phyloP scores from a whole-genome alignment of 805 yeast genomes.

The Saccharomycopsis sp. region DNA sequence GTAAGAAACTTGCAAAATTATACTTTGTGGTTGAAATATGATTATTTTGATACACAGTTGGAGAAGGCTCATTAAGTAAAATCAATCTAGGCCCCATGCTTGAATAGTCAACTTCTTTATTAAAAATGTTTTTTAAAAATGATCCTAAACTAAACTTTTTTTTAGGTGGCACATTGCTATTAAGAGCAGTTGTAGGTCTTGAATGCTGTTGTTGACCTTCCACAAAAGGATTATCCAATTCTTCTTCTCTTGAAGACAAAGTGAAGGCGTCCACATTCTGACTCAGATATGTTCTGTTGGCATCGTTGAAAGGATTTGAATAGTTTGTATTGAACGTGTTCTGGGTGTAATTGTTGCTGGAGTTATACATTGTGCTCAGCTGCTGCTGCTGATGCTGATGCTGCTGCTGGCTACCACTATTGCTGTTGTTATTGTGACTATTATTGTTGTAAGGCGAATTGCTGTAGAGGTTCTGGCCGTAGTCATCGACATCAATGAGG shows the following conservation, averaged over 20 bases:
- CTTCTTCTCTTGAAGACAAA: conserved; percentile 11
- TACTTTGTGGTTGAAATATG: conserved; percentile 93
- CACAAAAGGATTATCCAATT: conserved; percentile 15
- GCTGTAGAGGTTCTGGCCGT: background rate
- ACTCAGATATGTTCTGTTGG: background rate
- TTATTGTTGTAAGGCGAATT: conserved; percentile 3
- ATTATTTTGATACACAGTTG: conserved; percentile 59
- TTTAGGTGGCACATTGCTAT: conserved; percentile 19
- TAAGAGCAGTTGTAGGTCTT: conserved; percentile 14
- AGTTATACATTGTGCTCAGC: background rate
- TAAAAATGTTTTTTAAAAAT: conserved; percentile 23
- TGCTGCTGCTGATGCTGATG: too few relatives aligned
- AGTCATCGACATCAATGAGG: conserved; percentile 10
- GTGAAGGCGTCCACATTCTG: conserved; percentile 12
- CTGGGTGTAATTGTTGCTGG: background rate
- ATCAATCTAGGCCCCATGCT: conserved; percentile 33
- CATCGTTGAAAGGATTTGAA: conserved; percentile 12
- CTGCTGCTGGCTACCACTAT: background rate
- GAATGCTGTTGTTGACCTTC: background rate
- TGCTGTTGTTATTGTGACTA: conserved; percentile 1
- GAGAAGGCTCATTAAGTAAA: conserved; percentile 11
- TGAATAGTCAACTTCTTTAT: conserved; percentile 44
- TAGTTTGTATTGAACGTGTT: conserved; percentile 4
- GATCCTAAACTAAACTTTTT: conserved; percentile 29
- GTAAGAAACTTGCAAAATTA: conserved; percentile 84